These are phyloP conservation scores for Tremella yokohamensis DNA, from an alignment of 768 basidiomycete genomes.

Conservation along the genomic window DNA sequence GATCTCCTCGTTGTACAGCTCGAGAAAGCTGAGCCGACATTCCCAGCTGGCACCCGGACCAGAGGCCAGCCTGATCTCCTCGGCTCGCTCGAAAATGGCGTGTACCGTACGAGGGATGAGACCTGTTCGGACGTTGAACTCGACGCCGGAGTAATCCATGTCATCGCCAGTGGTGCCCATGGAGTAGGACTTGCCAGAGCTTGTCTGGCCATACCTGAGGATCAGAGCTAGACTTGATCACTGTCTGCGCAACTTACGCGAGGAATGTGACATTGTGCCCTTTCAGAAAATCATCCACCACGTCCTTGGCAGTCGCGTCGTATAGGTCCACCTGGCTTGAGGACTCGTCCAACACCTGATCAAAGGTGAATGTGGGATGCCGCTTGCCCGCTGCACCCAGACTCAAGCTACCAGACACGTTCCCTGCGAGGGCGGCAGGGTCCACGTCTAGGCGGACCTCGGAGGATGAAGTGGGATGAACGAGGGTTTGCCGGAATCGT, in stretches of 20 bases:
- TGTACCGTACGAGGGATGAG: constrained; percentile 93
- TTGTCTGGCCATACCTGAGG: constrained; percentile 75
- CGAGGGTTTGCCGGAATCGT: constrained; percentile 86
- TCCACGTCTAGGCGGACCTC: constrained; percentile 77
- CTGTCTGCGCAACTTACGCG: constrained; percentile 57
- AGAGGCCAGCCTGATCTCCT: constrained; percentile 66
- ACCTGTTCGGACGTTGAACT: constrained; percentile 60
- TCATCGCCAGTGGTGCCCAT: constrained; percentile 96
- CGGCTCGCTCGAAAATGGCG: constrained; percentile 74
- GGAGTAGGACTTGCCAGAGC: constrained; percentile 93
- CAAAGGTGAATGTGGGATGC: constrained; percentile 74
- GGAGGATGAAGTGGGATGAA: constrained; percentile 70
- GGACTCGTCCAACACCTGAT: constrained; percentile 85
- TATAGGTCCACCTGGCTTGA: constrained; percentile 83
- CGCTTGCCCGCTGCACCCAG: constrained; percentile 15
- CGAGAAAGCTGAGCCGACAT: constrained; percentile 72
- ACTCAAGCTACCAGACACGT: constrained; percentile 11
- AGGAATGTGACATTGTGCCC: constrained; percentile 98
- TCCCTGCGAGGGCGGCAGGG: constrained; percentile 31
- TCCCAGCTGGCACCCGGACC: constrained; percentile 66
- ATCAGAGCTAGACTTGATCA: constrained; percentile 3
- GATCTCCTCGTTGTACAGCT: constrained; percentile 98
- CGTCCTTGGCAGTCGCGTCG: constrained; percentile 69
- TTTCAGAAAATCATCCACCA: constrained; percentile 57
- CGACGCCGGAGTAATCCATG: constrained; percentile 57